Conservation (phyloP, 192 early-diverging fungal species). For the Backusella macrospora region DNA sequence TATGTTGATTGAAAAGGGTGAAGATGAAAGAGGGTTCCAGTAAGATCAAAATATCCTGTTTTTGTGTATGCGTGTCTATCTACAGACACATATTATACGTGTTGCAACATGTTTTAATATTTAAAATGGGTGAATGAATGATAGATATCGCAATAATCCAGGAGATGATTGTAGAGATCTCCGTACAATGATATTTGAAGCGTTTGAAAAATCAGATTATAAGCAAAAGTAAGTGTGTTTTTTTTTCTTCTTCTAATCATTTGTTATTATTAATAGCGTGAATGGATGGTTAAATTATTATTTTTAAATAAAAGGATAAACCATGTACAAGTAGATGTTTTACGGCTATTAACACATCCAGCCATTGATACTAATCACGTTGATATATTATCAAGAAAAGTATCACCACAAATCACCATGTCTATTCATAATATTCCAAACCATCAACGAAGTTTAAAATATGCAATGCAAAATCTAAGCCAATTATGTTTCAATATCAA, state of each 20-base stretch:
- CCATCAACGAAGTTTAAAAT: conserved; percentile 1
- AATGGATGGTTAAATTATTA: neutral
- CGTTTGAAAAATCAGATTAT: neutral
- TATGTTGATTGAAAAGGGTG: neutral
- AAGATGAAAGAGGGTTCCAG: neutral
- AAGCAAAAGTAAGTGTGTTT: neutral
- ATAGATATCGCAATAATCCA: conserved; percentile 17
- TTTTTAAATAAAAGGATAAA: neutral
- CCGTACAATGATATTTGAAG: neutral
- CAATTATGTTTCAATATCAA: conserved; percentile 29
- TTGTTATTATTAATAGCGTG: neutral
- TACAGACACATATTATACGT: no score
- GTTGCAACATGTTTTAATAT: neutral
- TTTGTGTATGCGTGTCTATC: no score
- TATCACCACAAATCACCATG: conserved; percentile 21
- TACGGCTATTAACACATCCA: neutral
- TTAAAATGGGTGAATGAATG: neutral
- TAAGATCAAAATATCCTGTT: neutral
- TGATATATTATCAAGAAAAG: neutral
- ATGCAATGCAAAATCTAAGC: conserved; percentile 22
- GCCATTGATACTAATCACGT: neutral
- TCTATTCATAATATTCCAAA: conserved; percentile 30
- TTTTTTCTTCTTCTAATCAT: no score
- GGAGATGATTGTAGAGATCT: conserved; percentile 2
- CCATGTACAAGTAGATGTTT: conserved; percentile 23